phyloP scores from a whole-genome alignment of 2,329 filamentous ascomycete species.

The Pestalotiopsis sp. region DNA sequence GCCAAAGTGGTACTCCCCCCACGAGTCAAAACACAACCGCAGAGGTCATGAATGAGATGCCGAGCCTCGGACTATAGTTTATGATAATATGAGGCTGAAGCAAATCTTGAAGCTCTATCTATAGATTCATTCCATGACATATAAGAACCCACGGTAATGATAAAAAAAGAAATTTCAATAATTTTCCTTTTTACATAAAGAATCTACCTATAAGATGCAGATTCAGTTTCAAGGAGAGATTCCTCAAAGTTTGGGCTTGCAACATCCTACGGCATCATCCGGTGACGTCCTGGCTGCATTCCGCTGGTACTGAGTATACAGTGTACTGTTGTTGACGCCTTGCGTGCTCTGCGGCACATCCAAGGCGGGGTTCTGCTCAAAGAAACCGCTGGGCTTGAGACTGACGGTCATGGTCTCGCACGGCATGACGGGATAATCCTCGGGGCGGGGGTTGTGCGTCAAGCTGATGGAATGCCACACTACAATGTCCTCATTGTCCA shows the following conservation, averaged over 20 bases:
- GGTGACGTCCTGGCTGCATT: background rate
- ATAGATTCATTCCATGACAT: background rate
- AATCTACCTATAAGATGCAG: background rate
- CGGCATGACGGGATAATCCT: conserved; percentile 55
- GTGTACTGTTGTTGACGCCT: conserved; percentile 13
- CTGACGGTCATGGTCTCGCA: conserved; percentile 52
- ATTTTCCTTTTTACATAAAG: background rate
- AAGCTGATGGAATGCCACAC: conserved; percentile 51
- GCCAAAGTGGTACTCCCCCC: background rate
- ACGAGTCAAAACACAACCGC: background rate
- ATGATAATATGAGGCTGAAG: background rate
- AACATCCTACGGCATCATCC: background rate
- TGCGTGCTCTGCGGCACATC: conserved; percentile 35
- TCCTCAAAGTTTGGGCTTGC: background rate
- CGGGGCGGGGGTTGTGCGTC: conserved; percentile 48
- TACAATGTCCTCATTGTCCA: conserved; percentile 48
- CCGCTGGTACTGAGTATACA: background rate
- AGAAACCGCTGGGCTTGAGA: conserved; percentile 48
- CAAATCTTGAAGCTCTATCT: background rate
- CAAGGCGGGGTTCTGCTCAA: conserved; percentile 45
- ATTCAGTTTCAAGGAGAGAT: background rate
- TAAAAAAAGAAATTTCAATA: background rate
- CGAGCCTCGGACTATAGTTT: background rate
- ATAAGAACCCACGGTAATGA: background rate
- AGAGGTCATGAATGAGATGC: background rate